phyloP scores from a whole-genome alignment of 768 basidiomycete genomes.

The Kwoniella botswanensis region DNA sequence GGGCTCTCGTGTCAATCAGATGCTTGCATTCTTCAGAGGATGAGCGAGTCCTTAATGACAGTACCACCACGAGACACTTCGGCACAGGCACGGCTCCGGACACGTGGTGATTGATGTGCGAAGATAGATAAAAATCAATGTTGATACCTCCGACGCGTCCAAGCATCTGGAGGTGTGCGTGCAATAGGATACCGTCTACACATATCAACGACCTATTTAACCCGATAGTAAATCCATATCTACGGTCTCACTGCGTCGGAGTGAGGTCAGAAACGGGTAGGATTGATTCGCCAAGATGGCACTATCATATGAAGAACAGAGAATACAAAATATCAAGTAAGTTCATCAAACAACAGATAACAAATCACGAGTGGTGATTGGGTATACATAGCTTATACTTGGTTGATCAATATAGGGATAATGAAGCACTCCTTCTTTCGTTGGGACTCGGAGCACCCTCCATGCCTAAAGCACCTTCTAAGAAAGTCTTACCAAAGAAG shows the following conservation, averaged over 20 bases:
- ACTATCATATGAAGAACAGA: conserved; percentile 40
- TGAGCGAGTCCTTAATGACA: no score
- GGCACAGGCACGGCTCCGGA: neutral
- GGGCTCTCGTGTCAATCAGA: no score
- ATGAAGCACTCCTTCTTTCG: conserved; percentile 45
- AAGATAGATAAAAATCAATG: conserved; percentile 1
- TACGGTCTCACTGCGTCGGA: no score
- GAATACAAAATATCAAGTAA: conserved; percentile 45
- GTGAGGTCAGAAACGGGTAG: no score
- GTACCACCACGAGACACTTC: no score
- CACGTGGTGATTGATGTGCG: neutral
- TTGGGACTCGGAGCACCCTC: conserved; percentile 38
- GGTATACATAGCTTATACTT: neutral
- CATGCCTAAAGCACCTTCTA: conserved; percentile 6
- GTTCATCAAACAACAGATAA: neutral
- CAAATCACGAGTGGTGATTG: no score
- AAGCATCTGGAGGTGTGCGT: neutral
- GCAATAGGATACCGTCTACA: neutral
- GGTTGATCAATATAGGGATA: conserved; percentile 29
- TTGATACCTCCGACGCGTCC: neutral
- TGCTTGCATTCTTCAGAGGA: no score
- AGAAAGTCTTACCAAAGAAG: conserved; percentile 2
- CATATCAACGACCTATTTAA: no score
- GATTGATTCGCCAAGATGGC: neutral
- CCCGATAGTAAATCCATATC: no score